Evolutionary conservation across 202 grass and related monocot species (phyloP).

Genomic region (Brachypodium distachyon): DNA sequence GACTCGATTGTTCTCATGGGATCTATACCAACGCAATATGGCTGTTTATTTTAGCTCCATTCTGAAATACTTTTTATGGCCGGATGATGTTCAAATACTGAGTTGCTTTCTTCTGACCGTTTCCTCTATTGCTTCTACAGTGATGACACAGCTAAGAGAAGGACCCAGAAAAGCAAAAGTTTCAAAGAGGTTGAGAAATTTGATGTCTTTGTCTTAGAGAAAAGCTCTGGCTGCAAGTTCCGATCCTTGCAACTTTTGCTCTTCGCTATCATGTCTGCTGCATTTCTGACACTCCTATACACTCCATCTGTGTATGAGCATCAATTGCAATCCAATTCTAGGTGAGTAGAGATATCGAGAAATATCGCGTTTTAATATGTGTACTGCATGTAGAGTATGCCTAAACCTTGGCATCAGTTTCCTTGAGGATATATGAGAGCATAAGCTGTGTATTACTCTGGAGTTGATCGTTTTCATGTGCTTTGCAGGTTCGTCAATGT

Average conservation of each 20-base stretch:
- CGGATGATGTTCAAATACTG: not conserved
- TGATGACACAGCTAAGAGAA: constrained; percentile 73
- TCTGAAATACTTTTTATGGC: not conserved
- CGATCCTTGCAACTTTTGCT: constrained; percentile 73
- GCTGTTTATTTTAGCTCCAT: not conserved
- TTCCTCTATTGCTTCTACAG: constrained; percentile 33
- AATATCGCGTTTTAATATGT: not conserved
- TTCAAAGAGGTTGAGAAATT: constrained; percentile 81
- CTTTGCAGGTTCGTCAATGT: constrained; percentile 72
- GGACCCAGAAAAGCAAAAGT: constrained; percentile 59
- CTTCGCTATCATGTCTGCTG: constrained; percentile 77
- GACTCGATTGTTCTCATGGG: not conserved
- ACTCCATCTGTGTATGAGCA: constrained; percentile 71
- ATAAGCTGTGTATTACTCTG: not conserved
- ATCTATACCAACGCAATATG: not conserved
- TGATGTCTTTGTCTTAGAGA: constrained; percentile 65
- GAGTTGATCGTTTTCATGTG: constrained; percentile 11
- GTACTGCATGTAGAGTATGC: not conserved
- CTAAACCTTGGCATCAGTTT: not conserved
- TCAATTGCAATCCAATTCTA: constrained; percentile 48
- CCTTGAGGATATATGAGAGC: not conserved
- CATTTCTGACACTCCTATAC: constrained; percentile 66
- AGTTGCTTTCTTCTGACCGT: constrained; percentile 10
- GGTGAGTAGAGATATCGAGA: constrained; percentile 35
- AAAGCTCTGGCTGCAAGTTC: constrained; percentile 72